Conservation (phyloP, 140 eudicot species). For the Ambrosia hybrid region DNA sequence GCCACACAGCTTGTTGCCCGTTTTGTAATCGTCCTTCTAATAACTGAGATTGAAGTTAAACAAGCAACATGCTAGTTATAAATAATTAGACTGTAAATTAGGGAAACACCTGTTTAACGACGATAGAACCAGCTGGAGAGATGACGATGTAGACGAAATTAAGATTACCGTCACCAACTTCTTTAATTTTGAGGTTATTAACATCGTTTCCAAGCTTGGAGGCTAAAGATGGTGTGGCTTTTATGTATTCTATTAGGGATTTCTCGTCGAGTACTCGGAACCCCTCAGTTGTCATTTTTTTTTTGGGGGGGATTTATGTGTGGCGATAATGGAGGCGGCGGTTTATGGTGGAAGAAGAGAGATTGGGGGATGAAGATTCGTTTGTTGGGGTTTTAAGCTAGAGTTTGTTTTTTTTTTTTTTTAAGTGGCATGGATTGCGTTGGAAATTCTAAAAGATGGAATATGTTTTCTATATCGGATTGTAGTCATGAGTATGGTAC, state of each 20-base stretch:
- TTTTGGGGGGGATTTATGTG: too few relatives aligned
- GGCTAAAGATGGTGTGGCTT: conserved; percentile 69
- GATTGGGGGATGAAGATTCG: too few relatives aligned
- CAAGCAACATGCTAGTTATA: not conserved
- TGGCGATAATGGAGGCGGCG: too few relatives aligned
- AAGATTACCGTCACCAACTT: conserved; percentile 96
- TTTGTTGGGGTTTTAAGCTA: too few relatives aligned
- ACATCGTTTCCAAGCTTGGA: conserved; percentile 59
- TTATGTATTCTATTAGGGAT: conserved; percentile 64
- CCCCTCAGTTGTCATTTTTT: conserved; percentile 44
- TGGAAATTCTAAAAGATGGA: not conserved
- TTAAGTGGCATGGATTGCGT: conserved; percentile 32
- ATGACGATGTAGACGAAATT: conserved; percentile 81
- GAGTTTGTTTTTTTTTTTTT: too few relatives aligned
- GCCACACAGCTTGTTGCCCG: too few relatives aligned
- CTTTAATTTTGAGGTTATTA: conserved; percentile 57
- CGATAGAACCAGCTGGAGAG: conserved; percentile 61
- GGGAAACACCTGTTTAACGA: conserved; percentile 73
- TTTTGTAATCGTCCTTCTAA: too few relatives aligned
- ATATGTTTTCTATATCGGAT: not conserved
- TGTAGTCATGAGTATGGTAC: not conserved
- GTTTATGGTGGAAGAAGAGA: too few relatives aligned
- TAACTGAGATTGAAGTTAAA: not conserved
- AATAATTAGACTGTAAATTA: not conserved
- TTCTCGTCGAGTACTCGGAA: conserved; percentile 78